phyloP scores from a whole-genome alignment of 1,284 basidiomycete genomes.

The Ceratobasidium sp. region DNA sequence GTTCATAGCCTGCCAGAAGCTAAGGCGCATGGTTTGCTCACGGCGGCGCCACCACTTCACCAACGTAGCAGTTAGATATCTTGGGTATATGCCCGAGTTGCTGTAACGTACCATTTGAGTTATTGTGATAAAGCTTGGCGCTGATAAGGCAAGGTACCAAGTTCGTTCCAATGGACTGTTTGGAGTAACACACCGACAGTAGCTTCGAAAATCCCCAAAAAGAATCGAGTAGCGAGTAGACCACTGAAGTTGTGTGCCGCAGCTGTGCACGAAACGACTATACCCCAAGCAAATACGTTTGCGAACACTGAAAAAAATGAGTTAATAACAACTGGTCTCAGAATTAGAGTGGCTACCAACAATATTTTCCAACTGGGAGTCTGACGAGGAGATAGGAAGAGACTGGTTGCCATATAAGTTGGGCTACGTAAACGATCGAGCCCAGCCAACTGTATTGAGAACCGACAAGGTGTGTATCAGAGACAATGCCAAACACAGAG shows the following conservation, averaged over 20 bases:
- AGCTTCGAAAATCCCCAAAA: conserved; percentile 64
- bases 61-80: not conserved
- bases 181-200: conserved; percentile 58
- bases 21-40: conserved; percentile 62
- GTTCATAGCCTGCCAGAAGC: conserved; percentile 62
- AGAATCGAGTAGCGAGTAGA: conserved; percentile 60
- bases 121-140: conserved; percentile 62
- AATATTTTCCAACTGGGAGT: conserved; percentile 62
- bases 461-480: conserved; percentile 61
- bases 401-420: conserved; percentile 63
- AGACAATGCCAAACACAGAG: conserved; percentile 61
- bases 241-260: conserved; percentile 61
- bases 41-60: conserved; percentile 62
- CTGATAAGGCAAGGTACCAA: not conserved
- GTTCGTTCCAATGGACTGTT: no score
- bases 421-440: conserved; percentile 64
- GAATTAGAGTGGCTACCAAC: conserved; percentile 50
- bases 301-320: conserved; percentile 55
- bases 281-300: conserved; percentile 63
- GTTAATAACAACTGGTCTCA: not conserved
- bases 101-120: conserved; percentile 59
- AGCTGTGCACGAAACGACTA: conserved; percentile 58
- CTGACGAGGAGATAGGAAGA: conserved; percentile 63
- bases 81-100: not conserved
- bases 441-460: conserved; percentile 64